A percentile compares a stretch with the other conserved stretches of the same genome.
Conservation (phyloP, 2,329 filamentous ascomycete species). For the Penicillium olsonii region DNA sequence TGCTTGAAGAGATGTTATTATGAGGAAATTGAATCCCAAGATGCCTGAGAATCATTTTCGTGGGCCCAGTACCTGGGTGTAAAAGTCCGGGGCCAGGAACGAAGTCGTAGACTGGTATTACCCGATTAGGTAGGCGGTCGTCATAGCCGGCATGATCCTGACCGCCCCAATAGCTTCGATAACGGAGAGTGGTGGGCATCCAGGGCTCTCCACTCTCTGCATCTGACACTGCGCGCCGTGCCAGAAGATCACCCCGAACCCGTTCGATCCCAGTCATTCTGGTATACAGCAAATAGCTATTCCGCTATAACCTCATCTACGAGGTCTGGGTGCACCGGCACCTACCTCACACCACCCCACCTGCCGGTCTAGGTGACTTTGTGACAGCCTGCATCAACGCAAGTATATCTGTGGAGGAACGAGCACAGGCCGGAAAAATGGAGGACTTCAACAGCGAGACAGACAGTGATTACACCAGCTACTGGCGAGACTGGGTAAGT, state of each 20-base stretch:
- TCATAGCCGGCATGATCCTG: background rate
- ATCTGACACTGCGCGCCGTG: background rate
- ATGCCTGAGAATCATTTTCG: too few relatives aligned
- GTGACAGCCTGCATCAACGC: background rate
- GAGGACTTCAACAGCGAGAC: conserved; percentile 98
- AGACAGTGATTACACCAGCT: conserved; percentile 98
- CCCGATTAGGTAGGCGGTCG: conserved; percentile 2
- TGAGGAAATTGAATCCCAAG: too few relatives aligned
- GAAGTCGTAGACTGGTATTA: background rate
- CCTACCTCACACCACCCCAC: conserved; percentile 22
- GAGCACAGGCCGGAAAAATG: conserved; percentile 56
- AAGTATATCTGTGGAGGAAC: background rate
- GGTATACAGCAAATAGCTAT: background rate
- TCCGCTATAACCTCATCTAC: background rate
- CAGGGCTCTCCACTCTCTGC: background rate
- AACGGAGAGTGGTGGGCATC: conserved; percentile 6
- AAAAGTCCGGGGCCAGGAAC: too few relatives aligned
- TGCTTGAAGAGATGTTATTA: too few relatives aligned
- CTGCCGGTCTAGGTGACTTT: conserved; percentile 13
- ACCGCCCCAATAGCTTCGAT: conserved; percentile 10
- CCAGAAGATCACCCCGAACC: background rate
- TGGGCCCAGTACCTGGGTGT: too few relatives aligned
- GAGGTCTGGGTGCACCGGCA: conserved; percentile 14
- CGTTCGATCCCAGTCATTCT: background rate
- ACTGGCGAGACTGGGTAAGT: conserved; percentile 99